These are phyloP conservation scores for Agaricus sinodeliciosus DNA, from an alignment of 768 basidiomycete genomes.

Conservation along the genomic window DNA sequence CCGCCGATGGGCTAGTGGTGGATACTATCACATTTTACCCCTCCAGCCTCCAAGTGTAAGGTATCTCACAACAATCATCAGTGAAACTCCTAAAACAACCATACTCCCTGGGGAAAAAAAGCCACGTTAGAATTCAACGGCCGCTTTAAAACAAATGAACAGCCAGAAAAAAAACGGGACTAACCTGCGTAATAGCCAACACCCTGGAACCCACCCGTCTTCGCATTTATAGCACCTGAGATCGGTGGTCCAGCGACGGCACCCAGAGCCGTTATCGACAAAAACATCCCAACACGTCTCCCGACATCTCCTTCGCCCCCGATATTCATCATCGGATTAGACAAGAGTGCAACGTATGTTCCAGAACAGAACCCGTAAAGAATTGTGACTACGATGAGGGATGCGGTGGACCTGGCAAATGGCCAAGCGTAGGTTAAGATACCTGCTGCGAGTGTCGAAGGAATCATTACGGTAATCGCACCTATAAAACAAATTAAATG, in stretches of 20 bases:
- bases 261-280: slow-evolving; percentile 54
- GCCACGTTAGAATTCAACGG: background rate
- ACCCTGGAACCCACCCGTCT: slow-evolving; percentile 44
- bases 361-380: slow-evolving; percentile 69
- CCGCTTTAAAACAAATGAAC: background rate
- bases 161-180: slow-evolving; percentile 4
- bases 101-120: background rate
- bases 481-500: background rate
- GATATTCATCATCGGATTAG: slow-evolving; percentile 53
- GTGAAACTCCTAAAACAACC: background rate
- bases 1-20: too few relatives aligned
- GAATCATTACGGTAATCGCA: slow-evolving; percentile 51
- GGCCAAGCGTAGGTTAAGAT: slow-evolving; percentile 70
- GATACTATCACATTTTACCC: background rate
- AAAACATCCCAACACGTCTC: slow-evolving; percentile 56
- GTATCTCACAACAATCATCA: background rate
- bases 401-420: slow-evolving; percentile 36
- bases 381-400: slow-evolving; percentile 47
- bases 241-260: slow-evolving; percentile 69
- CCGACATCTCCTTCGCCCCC: slow-evolving; percentile 59
- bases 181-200: slow-evolving; percentile 54
- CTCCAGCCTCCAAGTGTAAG: background rate
- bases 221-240: slow-evolving; percentile 58
- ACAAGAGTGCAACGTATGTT: slow-evolving; percentile 49
- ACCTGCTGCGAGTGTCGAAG: slow-evolving; percentile 52